Evolutionary conservation across 192 early-diverging fungal species (phyloP).

Genomic region (Neocallimastix lanati): DNA sequence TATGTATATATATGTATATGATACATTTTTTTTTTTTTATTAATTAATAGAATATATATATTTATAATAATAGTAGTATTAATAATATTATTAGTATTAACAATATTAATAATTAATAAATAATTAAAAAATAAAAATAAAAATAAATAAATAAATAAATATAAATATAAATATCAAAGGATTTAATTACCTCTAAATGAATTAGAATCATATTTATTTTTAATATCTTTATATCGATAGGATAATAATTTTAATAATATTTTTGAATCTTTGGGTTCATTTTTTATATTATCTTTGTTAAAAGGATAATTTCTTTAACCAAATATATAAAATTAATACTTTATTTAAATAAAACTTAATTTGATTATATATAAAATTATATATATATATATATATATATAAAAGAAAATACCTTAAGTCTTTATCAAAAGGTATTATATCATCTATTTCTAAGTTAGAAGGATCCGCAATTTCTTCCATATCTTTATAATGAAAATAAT

Average conservation of each 20-base stretch:
- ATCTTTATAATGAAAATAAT: not conserved
- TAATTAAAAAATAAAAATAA: not conserved
- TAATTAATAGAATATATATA: too few relatives aligned
- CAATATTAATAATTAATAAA: too few relatives aligned
- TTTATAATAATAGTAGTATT: too few relatives aligned
- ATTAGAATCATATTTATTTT: not conserved
- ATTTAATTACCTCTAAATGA: not conserved
- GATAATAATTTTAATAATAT: not conserved
- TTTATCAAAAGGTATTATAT: not conserved
- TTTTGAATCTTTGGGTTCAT: not conserved
- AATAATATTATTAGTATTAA: too few relatives aligned
- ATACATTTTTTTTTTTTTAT: too few relatives aligned
- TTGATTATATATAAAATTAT: too few relatives aligned
- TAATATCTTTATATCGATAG: not conserved
- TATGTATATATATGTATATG: too few relatives aligned
- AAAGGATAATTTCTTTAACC: not conserved
- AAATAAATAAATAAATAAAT: not conserved
- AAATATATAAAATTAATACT: too few relatives aligned
- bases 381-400: not conserved
- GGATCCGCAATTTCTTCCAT: not conserved
- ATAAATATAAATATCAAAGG: not conserved
- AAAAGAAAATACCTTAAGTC: not conserved
- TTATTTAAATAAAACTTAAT: too few relatives aligned
- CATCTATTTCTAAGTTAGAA: not conserved
- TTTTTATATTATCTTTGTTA: not conserved